These are phyloP conservation scores for Psilocybe sp. DNA, from an alignment of 768 basidiomycete species.

Conservation along the genomic window DNA sequence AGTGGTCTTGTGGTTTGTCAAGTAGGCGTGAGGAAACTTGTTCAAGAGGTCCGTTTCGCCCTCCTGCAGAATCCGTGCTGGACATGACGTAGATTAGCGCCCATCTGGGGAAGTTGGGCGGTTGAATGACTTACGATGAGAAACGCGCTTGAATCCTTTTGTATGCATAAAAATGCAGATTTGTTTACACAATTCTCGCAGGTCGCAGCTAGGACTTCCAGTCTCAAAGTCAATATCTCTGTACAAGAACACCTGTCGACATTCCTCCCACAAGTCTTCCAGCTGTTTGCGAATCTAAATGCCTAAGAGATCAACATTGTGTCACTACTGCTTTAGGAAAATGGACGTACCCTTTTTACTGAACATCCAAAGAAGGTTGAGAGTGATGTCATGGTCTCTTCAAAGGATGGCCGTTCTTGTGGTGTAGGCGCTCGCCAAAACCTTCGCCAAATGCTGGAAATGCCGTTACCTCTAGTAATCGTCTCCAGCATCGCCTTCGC, in stretches of 20 bases:
- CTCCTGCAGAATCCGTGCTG: slow-evolving; percentile 21
- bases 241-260: slow-evolving; percentile 34
- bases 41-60: slow-evolving; percentile 44
- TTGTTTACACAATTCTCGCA: slow-evolving; percentile 32
- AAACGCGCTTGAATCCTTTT: slow-evolving; percentile 41
- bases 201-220: slow-evolving; percentile 26
- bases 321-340: neutral
- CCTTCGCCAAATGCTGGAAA: slow-evolving; percentile 33
- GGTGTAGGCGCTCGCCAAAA: slow-evolving; percentile 4
- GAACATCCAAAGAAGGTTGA: slow-evolving; percentile 52
- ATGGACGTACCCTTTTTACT: slow-evolving; percentile 35
- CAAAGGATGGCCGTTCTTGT: slow-evolving; percentile 29
- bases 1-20: slow-evolving; percentile 44
- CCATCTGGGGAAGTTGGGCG: neutral
- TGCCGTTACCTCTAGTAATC: slow-evolving; percentile 40
- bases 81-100: neutral
- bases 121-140: slow-evolving; percentile 30
- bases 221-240: slow-evolving; percentile 26
- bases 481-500: slow-evolving; percentile 40
- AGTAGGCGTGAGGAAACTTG: slow-evolving; percentile 59
- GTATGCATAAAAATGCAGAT: slow-evolving; percentile 51
- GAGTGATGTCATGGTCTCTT: slow-evolving; percentile 43
- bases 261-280: slow-evolving; percentile 35
- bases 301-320: slow-evolving; percentile 1
- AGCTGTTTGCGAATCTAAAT: slow-evolving; percentile 38